A percentile compares a stretch with the other conserved stretches of the same genome.
These are phyloP conservation scores for Brachypodium distachyon DNA, from an alignment of 202 grass and related monocot genomes.

Conservation along the genomic window DNA sequence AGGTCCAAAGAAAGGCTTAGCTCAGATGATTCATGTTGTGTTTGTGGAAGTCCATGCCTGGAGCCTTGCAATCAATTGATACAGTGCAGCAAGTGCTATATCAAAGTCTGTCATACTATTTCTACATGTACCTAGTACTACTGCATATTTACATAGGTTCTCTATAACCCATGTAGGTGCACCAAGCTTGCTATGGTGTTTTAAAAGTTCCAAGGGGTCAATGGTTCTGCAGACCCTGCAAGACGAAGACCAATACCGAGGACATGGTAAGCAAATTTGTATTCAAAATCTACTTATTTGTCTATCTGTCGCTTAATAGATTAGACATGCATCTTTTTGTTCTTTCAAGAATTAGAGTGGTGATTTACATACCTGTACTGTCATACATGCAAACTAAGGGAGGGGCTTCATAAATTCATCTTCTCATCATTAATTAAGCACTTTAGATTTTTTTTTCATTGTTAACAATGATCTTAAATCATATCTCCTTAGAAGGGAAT, in stretches of 20 bases:
- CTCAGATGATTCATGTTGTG: constrained; percentile 73
- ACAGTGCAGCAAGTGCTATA: constrained; percentile 68
- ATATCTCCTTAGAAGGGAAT: not conserved
- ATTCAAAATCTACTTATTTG: constrained; percentile 4
- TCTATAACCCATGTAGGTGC: constrained; percentile 57
- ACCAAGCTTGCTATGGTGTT: constrained; percentile 98
- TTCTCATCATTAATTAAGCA: constrained; percentile 20
- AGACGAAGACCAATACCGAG: constrained; percentile 31
- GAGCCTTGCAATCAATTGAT: constrained; percentile 72
- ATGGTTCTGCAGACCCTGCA: constrained; percentile 95
- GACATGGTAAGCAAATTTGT: constrained; percentile 47
- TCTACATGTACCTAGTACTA: not conserved
- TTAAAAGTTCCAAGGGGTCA: constrained; percentile 63
- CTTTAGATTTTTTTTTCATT: not conserved
- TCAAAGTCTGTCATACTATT: constrained; percentile 53
- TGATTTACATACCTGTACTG: not conserved
- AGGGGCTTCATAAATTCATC: not conserved
- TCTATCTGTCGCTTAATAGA: not conserved
- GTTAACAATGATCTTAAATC: not conserved
- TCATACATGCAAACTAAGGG: not conserved
- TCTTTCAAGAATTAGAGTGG: too few relatives aligned
- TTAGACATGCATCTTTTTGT: not conserved
- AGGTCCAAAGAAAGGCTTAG: constrained; percentile 31
- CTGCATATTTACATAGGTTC: constrained; percentile 27
- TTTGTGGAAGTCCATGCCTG: constrained; percentile 66